Base-by-base conservation (phyloP, 2,329 filamentous ascomycete genomes). In the Alternaria metachromatica region DNA sequence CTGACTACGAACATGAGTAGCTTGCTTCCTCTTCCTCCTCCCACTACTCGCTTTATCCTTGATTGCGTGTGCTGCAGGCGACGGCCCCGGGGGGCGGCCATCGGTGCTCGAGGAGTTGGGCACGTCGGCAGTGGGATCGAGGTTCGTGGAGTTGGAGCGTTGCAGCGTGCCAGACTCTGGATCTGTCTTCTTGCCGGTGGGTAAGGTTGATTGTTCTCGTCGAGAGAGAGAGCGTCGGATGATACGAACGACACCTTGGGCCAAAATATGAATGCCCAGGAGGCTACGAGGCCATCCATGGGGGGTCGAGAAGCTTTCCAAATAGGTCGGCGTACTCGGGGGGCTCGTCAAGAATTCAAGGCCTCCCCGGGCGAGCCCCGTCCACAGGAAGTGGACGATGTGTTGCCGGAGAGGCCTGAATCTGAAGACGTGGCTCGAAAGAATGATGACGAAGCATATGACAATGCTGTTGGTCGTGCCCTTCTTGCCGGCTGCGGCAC, bases 11-110 rank as follows among this genome's bases (percentile, higher is more conserved):
- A 97, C 93, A 80, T 96, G 92, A 62, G 93, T 94, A 76, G 92
- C 95, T 82, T 97, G 93, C 82, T 96, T 95, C 82, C 92, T 89
- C 82, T 92, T 91, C 83, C 93, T 96, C 82, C 96, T 96, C 67
- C 87, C 97, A 69, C 87, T 79, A 76, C 89, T 83, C 82, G 87
- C 77, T 80, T 82, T 88, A 79, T 86, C 86, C 80, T 83, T 88
- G 76, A 80, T 82, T 57, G 87, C 84, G 72, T 85, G 84, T 59
- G 82, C 71, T 58, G 83, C 81, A 25, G 86, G 83, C 76, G 87
- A 80, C 75, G 81, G 82, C 65, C 82, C 83, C 44, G 82, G 85
- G 75, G 80, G 84, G 75, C 82, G 83, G 74, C 82, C 83, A 69
- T 85, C 84, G 64, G 80, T 81, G 70, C 79, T 83, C 53, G 78